Evolutionary conservation across 2,329 filamentous ascomycete species (phyloP), one percentile per base, ranked within the genome.

Genomic region (Phialocephala subalpina): DNA sequence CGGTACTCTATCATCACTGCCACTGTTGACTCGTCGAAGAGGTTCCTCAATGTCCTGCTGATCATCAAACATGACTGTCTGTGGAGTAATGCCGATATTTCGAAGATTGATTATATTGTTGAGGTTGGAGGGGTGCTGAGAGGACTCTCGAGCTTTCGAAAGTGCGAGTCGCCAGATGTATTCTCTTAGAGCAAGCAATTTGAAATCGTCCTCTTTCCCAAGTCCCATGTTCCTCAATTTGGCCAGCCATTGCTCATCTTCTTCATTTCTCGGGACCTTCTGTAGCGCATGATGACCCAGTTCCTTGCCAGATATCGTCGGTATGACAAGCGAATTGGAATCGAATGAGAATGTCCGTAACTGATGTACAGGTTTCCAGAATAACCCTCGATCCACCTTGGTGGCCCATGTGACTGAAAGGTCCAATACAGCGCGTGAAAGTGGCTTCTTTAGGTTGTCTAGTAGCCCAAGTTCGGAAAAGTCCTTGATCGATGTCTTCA

Each of bases 51-150:
- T 79, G 9, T 87, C 82, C 47, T 84, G 84, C 45, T 88, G 87
- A 63, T 94, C 93, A 71, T 97, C 94, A 74, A 98, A 98, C 75
- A 98, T 91, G 1, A 99, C 90, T 0, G 93, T 98, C 75, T 97
- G 93, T 2, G 92, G 91, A 1, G 90, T 92, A 36, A 97, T 88
- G 14, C 90, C 89, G 60, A 97, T 81, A 47, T 89, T 89, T 69
- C 92, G 91, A 27, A 98, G 80, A 0, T 89, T 85, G 7, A 98
- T 85, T 14, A 97, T 87, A 60, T 86, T 86, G 71, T 91, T 92
- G 67, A 92, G 83, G n/a, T 84, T 80, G 2, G 78, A 73, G 2
- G 53, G 69, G 72, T 60, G 68, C 20, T 63, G 60, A 53, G 63
- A 20, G 11, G 67, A 12, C 55, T 74, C 71, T 49, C 71, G 68